Conservation (phyloP, 768 basidiomycete genomes). For the Calvatia gigantea region DNA sequence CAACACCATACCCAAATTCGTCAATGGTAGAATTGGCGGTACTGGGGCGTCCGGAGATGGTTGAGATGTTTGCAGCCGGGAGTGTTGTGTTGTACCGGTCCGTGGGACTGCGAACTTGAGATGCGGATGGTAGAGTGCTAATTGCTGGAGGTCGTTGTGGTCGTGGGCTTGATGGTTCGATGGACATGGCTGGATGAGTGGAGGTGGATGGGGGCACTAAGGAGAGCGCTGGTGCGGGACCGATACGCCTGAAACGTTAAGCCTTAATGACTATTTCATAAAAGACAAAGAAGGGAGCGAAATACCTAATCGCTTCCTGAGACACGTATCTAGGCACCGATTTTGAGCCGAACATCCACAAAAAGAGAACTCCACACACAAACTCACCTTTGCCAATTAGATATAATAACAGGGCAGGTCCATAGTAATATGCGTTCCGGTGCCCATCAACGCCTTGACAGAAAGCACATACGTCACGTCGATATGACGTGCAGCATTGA, state of each 20-base stretch:
- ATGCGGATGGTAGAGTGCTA: constrained; percentile 8
- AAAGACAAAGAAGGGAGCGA: constrained; percentile 25
- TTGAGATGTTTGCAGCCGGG: constrained; percentile 6
- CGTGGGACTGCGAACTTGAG: neutral
- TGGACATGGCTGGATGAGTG: neutral
- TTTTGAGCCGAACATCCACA: constrained; percentile 1
- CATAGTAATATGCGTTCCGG: constrained; percentile 58
- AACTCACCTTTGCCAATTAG: constrained; percentile 81
- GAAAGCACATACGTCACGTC: constrained; percentile 79
- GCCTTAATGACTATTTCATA: neutral
- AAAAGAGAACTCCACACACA: neutral
- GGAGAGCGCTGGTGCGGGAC: constrained; percentile 44
- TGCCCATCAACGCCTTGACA: constrained; percentile 76
- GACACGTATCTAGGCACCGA: constrained; percentile 58
- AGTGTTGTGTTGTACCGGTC: constrained; percentile 11
- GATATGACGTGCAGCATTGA: constrained; percentile 80
- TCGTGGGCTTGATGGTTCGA: constrained; percentile 1
- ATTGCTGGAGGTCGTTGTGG: constrained; percentile 7
- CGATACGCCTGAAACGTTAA: constrained; percentile 36
- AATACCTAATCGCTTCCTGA: constrained; percentile 58
- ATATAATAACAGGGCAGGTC: constrained; percentile 78
- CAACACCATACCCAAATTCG: constrained; percentile 15
- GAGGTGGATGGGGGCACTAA: constrained; percentile 25
- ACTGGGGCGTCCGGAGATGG: neutral
- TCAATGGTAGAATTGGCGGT: constrained; percentile 5